Percentiles rank a stretch among this genome's conserved stretches.
These are phyloP conservation scores for Claviceps humidiphila DNA, from an alignment of 2,329 filamentous ascomycete species.

Conservation along the genomic window DNA sequence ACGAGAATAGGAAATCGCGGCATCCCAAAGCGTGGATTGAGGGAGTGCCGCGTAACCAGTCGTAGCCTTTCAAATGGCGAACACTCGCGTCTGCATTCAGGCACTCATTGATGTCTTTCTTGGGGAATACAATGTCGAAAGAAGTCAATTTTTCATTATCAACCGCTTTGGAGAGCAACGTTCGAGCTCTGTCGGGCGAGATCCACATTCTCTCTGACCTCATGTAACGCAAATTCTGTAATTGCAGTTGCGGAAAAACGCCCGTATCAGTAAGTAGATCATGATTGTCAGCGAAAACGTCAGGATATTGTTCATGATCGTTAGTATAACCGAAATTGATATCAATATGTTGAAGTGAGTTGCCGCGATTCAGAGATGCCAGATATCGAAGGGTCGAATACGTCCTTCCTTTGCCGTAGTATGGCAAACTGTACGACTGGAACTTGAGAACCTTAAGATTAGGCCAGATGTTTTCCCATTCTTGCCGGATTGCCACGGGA, in stretches of 20 bases:
- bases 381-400: conserved; percentile 11
- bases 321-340: conserved; percentile 8
- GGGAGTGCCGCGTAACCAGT: conserved; percentile 22
- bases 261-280: neutral
- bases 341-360: conserved; percentile 17
- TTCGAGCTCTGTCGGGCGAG: conserved; percentile 12
- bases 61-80: conserved; percentile 17
- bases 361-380: conserved; percentile 11
- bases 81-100: conserved; percentile 13
- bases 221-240: conserved; percentile 15
- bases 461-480: conserved; percentile 6
- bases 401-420: too few relatives aligned
- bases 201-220: conserved; percentile 15
- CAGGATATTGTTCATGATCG: conserved; percentile 5
- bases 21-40: conserved; percentile 22
- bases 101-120: neutral
- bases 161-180: conserved; percentile 15
- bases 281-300: conserved; percentile 3
- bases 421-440: neutral
- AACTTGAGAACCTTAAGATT: conserved; percentile 11
- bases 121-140: conserved; percentile 24
- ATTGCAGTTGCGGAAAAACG: conserved; percentile 8
- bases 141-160: conserved; percentile 16
- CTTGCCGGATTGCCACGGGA: conserved; percentile 1
- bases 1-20: conserved; percentile 21